These are phyloP conservation scores for Protomyces macrosporus DNA, from an alignment of 1,139 yeast genomes.

Conservation along the genomic window DNA sequence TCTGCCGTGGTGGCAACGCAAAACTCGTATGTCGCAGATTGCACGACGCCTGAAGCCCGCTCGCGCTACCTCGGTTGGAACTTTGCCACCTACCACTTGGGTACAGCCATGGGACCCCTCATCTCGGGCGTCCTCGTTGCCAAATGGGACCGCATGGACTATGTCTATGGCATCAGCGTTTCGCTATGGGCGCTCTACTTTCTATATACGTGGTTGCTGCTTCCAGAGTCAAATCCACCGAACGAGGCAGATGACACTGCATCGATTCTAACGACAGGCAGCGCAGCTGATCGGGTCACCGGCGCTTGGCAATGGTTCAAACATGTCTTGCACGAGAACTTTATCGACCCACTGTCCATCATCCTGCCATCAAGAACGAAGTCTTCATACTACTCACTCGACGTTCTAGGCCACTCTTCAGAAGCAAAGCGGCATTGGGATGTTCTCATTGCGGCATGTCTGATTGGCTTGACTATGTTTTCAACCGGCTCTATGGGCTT, in stretches of 20 bases:
- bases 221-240: constrained; percentile 24
- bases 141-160: constrained; percentile 22
- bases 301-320: constrained; percentile 8
- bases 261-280: not conserved
- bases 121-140: constrained; percentile 24
- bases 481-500: constrained; percentile 26
- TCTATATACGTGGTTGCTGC: constrained; percentile 20
- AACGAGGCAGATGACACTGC: not conserved
- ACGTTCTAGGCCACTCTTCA: constrained; percentile 18
- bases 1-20: constrained; percentile 26
- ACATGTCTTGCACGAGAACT: constrained; percentile 2
- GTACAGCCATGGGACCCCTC: constrained; percentile 27
- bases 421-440: constrained; percentile 28
- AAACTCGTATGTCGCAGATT: constrained; percentile 27
- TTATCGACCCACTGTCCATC: constrained; percentile 17
- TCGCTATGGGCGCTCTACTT: constrained; percentile 25
- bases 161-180: constrained; percentile 19
- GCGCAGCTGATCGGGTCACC: constrained; percentile 5
- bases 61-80: constrained; percentile 26
- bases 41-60: constrained; percentile 22
- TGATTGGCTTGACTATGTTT: constrained; percentile 23
- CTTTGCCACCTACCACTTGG: constrained; percentile 27
- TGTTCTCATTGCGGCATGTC: constrained; percentile 20
- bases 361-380: constrained; percentile 22
- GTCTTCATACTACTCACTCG: constrained; percentile 3